Base-by-base conservation (phyloP, 1,139 yeast species). In the Williopsis jadinii region DNA sequence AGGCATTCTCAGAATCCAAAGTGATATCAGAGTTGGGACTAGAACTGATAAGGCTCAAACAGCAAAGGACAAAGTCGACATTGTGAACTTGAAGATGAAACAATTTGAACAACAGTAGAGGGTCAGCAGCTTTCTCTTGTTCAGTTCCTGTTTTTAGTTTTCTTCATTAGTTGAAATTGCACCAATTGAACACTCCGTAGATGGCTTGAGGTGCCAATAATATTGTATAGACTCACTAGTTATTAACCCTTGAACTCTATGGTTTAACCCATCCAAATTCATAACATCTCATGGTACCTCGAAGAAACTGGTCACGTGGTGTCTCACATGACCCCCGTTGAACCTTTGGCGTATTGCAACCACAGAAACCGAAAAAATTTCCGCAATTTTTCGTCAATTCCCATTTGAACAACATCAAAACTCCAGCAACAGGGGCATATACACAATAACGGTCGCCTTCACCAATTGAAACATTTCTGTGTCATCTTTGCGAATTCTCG, bases 11-110 rank as follows among this genome's bases (percentile, higher is more conserved):
- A 70, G 96, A 55, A 78, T 86, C 41, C 96, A 87, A 58, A 78
- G 87, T 49, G 95, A 86, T 52, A 83, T 87, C 46, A 69, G 96
- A 56, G 80, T 86, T 27, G 95, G 96, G 9, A 83, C 95, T 2
- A 65, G 80, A 62, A 74, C 71, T 37, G 94, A 83, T 54, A 83
- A 83, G 56, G 53, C 42, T 10, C 90, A 83, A 56, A 67, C 74
- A 11, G 84, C 87, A 0, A 71, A 70, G 46, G 90, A 82, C 48
- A 83, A 84, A 56, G 68, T 84, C 36, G 72, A 72, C 49, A 68
- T 73, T 33, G 90, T 83, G 28, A 71, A 76, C 46, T 61, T 64
- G 39, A 80, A 79, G 58, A 62, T 79, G 48, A 62, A 61, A 26
- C n/a, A 36, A 15, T 28, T 36, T 14, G 28, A 19, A 19, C 24